These are phyloP conservation scores for Colletotrichum magnum DNA, from an alignment of 2,329 filamentous ascomycete genomes.

Conservation along the genomic window DNA sequence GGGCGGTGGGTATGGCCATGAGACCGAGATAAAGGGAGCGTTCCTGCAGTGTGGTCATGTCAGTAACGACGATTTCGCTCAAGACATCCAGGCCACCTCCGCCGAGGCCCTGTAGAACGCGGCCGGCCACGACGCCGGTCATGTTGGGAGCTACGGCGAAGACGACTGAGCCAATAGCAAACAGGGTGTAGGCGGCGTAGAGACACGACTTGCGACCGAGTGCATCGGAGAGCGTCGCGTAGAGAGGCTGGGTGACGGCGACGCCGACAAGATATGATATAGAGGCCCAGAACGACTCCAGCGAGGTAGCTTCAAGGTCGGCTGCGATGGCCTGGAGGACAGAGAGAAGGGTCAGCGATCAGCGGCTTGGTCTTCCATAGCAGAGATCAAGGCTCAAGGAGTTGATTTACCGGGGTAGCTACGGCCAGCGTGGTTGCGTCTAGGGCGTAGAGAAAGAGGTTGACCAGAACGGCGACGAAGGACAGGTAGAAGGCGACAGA, in stretches of 20 bases:
- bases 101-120: constrained; percentile 53
- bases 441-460: not conserved
- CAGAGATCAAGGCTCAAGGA: too few species aligned
- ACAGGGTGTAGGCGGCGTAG: constrained; percentile 39
- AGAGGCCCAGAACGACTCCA: constrained; percentile 50
- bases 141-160: constrained; percentile 72
- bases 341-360: not conserved
- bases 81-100: constrained; percentile 53
- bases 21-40: constrained; percentile 47
- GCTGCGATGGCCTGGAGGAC: constrained; percentile 41
- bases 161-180: constrained; percentile 56
- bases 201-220: constrained; percentile 48
- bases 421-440: constrained; percentile 44
- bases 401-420: constrained; percentile 41
- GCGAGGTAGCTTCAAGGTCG: constrained; percentile 39
- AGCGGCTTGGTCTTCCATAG: not conserved
- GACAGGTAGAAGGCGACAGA: too few species aligned
- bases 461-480: too few species aligned
- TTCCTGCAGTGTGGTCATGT: constrained; percentile 52
- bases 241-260: constrained; percentile 43
- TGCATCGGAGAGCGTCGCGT: constrained; percentile 44
- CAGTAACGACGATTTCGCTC: constrained; percentile 51
- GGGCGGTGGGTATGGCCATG: constrained; percentile 43
- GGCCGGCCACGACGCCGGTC: constrained; percentile 55
- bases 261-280: constrained; percentile 46